Conservation (phyloP, 371 early-diverging fungal species). For the Entomophthora muscae region DNA sequence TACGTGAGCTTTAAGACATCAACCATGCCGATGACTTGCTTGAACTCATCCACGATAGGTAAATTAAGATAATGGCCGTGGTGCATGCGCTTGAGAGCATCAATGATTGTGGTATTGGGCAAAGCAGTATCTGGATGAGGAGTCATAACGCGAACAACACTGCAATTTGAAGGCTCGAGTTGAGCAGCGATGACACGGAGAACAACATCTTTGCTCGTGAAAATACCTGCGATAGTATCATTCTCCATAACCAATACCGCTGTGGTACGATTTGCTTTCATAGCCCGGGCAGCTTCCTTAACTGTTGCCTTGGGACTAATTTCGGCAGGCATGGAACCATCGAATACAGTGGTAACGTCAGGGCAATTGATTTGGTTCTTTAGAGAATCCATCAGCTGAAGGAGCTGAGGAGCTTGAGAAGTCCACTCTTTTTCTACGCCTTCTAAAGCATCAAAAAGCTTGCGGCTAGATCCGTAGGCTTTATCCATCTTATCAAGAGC, state of each 20-base stretch:
- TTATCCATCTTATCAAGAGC: conserved; percentile 86
- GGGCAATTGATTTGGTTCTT: conserved; percentile 75
- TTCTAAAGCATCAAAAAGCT: conserved; percentile 78
- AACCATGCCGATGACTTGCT: conserved; percentile 64
- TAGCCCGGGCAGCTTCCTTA: conserved; percentile 69
- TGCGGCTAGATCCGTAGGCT: conserved; percentile 73
- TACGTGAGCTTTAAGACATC: conserved; percentile 85
- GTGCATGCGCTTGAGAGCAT: conserved; percentile 90
- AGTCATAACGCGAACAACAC: conserved; percentile 95
- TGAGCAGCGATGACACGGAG: conserved; percentile 89
- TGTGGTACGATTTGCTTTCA: conserved; percentile 73
- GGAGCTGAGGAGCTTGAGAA: conserved; percentile 21
- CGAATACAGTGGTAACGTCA: conserved; percentile 59
- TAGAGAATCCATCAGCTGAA: conserved; percentile 49
- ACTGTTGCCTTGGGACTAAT: conserved; percentile 66
- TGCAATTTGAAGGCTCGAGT: conserved; percentile 72
- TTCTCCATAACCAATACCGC: conserved; percentile 81
- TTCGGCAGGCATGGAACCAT: conserved; percentile 44
- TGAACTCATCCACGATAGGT: conserved; percentile 69
- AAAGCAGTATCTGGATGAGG: conserved; percentile 92
- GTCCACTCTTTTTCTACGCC: conserved; percentile 80
- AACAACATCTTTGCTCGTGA: conserved; percentile 91
- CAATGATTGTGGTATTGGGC: conserved; percentile 65
- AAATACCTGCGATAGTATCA: conserved; percentile 68
- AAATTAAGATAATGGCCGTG: conserved; percentile 87